These are phyloP conservation scores for Penicillium soppii DNA, from an alignment of 495 filamentous ascomycete species.

Conservation along the genomic window DNA sequence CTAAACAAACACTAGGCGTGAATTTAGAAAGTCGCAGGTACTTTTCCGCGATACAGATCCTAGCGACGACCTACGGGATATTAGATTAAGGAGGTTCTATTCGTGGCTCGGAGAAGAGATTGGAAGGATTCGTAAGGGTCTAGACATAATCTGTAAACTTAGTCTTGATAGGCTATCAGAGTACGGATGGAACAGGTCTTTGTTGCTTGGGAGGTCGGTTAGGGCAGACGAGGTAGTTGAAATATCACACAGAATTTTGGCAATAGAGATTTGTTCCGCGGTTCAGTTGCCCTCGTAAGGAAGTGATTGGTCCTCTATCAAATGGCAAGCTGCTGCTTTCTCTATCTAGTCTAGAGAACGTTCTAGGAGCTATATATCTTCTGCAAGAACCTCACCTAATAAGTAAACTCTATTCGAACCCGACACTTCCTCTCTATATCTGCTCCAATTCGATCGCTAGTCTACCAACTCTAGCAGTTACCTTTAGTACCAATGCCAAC, in stretches of 20 bases:
- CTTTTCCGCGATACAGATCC: neutral
- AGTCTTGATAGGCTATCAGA: neutral
- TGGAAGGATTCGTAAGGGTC: neutral
- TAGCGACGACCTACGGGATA: neutral
- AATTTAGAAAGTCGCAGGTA: neutral
- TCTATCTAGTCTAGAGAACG: neutral
- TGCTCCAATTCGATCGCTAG: neutral
- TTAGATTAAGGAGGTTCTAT: slow-evolving; percentile 1
- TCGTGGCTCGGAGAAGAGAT: neutral
- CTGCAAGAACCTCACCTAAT: neutral
- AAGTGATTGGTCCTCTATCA: neutral
- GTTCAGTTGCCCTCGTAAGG: neutral
- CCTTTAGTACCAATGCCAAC: neutral
- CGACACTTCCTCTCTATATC: neutral
- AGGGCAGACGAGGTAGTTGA: neutral
- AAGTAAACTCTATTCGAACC: neutral
- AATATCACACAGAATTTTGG: neutral
- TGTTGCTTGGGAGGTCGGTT: slow-evolving; percentile 1
- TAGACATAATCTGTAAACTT: neutral
- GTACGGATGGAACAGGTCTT: neutral
- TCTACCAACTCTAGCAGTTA: neutral
- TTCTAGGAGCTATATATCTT: neutral
- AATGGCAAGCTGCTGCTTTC: neutral
- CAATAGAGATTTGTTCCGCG: neutral
- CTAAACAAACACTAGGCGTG: neutral